Evolutionary conservation across 345 rosid species (phyloP), one percentile per base, ranked within the genome.

Genomic region (Camelina laxa): DNA sequence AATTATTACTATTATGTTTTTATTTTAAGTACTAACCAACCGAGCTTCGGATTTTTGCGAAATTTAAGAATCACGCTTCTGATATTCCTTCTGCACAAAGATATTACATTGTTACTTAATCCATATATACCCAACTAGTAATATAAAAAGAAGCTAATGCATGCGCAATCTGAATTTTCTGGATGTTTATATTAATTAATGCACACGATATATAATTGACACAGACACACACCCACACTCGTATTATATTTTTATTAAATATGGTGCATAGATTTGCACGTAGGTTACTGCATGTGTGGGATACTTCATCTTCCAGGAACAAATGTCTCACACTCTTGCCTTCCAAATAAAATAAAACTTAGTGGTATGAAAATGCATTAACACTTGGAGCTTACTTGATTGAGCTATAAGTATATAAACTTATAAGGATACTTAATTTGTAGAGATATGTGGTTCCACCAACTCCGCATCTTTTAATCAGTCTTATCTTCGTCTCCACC

Each of bases 271-370:
- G 62, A 75, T 60, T 70, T 62, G 60, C 80, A 70, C 70, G 75
- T 76, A 76, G 80, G 60, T 44, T 76, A 54, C 59, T 76, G 80
- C 80, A 70, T 76, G 75, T 76, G 80, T 70, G 70, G 75, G 65
- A 70, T 76, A 69, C 70, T 69, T 69, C 74, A 75, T 21, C 64
- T 68, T 69, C 39, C 79, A 51, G 74, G 79, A 75, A 75, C 79
- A 75, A 75, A 61, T 75, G 69, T 61, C 79, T 67, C 79, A 50
- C 36, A 33, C 69, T 60, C 41, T 57, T 60, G 30, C 74, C 56
- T 60, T 59, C 61, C 36, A 41, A 39, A 59, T 42, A 59, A 75
- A 49, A 60, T n/a, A 59, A 62, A 39, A 19, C 27, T 33, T 67
- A 50, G 17, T 67, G 51, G 61, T 67, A 12, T 36, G 15, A 65